These are phyloP conservation scores for Pichia californica DNA, from an alignment of 805 yeast species.

Conservation along the genomic window DNA sequence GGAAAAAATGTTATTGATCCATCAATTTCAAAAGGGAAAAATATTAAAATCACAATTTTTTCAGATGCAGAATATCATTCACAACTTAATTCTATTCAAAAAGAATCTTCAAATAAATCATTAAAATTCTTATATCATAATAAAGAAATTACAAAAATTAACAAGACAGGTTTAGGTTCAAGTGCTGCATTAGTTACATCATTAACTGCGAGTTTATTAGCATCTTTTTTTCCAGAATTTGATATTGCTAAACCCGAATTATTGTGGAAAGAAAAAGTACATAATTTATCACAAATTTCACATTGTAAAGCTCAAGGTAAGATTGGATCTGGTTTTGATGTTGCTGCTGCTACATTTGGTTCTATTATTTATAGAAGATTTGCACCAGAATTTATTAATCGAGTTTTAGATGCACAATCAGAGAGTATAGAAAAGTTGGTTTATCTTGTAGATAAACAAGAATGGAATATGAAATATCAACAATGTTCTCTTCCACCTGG, in stretches of 20 bases:
- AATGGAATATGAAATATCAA: constrained; percentile 58
- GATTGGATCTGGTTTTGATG: constrained; percentile 96
- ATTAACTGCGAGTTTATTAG: constrained; percentile 60
- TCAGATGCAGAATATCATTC: constrained; percentile 92
- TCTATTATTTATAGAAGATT: constrained; percentile 79
- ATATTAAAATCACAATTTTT: constrained; percentile 50
- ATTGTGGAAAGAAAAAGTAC: constrained; percentile 39
- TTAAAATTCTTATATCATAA: constrained; percentile 55
- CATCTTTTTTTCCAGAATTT: constrained; percentile 34
- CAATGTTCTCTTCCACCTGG: constrained; percentile 62
- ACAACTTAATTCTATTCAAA: constrained; percentile 40
- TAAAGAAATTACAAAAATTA: constrained; percentile 56
- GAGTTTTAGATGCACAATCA: constrained; percentile 11
- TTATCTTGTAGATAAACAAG: constrained; percentile 32
- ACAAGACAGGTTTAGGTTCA: constrained; percentile 94
- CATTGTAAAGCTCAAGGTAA: constrained; percentile 94
- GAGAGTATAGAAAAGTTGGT: constrained; percentile 21
- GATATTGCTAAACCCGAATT: constrained; percentile 23
- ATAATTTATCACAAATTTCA: constrained; percentile 80
- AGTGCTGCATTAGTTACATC: constrained; percentile 91
- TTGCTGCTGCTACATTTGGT: constrained; percentile 92
- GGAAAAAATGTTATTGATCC: constrained; percentile 19
- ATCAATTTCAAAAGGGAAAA: constrained; percentile 19
- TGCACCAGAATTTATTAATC: constrained; percentile 43
- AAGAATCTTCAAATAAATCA: constrained; percentile 30